Conservation (phyloP, 2,329 filamentous ascomycete species). For the Penicillium sp. region DNA sequence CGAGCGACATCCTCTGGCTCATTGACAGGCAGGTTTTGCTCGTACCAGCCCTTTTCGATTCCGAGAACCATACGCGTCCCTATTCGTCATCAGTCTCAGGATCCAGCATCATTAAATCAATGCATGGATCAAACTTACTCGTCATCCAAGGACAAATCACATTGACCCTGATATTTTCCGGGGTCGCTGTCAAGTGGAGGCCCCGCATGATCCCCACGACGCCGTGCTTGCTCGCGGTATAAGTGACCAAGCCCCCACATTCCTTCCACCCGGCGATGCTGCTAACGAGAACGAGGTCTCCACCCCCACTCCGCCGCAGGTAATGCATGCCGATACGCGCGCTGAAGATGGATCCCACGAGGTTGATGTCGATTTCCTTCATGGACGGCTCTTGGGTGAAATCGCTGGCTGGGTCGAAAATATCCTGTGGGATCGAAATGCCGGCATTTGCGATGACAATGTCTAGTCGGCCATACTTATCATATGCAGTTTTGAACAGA, state of each 20-base stretch:
- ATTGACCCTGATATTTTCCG: constrained; percentile 16
- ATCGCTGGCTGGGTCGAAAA: constrained; percentile 20
- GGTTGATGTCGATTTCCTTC: constrained; percentile 25
- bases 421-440: constrained; percentile 19
- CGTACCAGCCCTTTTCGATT: constrained; percentile 26
- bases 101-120: not conserved
- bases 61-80: constrained; percentile 20
- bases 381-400: constrained; percentile 22
- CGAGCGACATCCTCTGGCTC: constrained; percentile 25
- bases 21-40: constrained; percentile 25
- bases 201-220: constrained; percentile 28
- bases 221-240: constrained; percentile 30
- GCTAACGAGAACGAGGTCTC: constrained; percentile 23
- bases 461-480: constrained; percentile 24
- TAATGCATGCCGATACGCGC: constrained; percentile 27
- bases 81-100: not conserved
- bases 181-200: constrained; percentile 20
- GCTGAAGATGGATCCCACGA: constrained; percentile 22
- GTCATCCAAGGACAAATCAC: constrained; percentile 20
- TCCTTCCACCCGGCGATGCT: constrained; percentile 28
- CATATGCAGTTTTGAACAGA: constrained; percentile 23
- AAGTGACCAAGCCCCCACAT: constrained; percentile 19
- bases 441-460: constrained; percentile 31
- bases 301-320: constrained; percentile 18
- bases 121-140: constrained; percentile 2